phyloP scores from a whole-genome alignment of 2,329 filamentous ascomycete species.

The Didymella pinodella region DNA sequence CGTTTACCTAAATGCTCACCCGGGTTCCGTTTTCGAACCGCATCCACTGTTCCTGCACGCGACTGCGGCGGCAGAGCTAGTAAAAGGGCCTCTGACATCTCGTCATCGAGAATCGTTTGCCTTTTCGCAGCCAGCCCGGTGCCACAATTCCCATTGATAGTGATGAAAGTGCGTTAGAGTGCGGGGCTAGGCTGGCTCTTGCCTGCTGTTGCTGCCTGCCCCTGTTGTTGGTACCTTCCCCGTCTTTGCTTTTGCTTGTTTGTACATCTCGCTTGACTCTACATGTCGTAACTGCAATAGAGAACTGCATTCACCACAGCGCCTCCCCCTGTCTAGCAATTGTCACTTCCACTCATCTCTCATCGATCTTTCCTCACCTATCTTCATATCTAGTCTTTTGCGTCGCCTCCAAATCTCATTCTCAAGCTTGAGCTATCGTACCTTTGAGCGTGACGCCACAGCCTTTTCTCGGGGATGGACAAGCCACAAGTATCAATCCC shows the following conservation, averaged over 20 bases:
- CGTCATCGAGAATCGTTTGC: constrained; percentile 37
- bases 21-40: constrained; percentile 23
- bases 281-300: background rate
- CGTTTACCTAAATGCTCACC: constrained; percentile 29
- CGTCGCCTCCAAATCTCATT: background rate
- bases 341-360: background rate
- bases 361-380: background rate
- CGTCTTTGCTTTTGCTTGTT: constrained; percentile 7
- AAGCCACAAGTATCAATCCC: constrained; percentile 48
- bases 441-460: background rate
- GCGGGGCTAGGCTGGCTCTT: constrained; percentile 29
- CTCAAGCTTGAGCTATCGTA: background rate
- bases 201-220: constrained; percentile 25
- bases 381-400: background rate
- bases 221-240: constrained; percentile 23
- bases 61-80: constrained; percentile 49
- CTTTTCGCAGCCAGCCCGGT: constrained; percentile 27
- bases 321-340: background rate
- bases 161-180: constrained; percentile 26
- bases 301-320: background rate
- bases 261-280: constrained; percentile 1
- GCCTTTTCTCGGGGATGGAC: constrained; percentile 27
- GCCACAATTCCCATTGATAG: constrained; percentile 25
- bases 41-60: constrained; percentile 37
- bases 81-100: constrained; percentile 38